These are phyloP conservation scores for Tolypocladium inflatum DNA, from an alignment of 2,329 filamentous ascomycete genomes.

Conservation along the genomic window DNA sequence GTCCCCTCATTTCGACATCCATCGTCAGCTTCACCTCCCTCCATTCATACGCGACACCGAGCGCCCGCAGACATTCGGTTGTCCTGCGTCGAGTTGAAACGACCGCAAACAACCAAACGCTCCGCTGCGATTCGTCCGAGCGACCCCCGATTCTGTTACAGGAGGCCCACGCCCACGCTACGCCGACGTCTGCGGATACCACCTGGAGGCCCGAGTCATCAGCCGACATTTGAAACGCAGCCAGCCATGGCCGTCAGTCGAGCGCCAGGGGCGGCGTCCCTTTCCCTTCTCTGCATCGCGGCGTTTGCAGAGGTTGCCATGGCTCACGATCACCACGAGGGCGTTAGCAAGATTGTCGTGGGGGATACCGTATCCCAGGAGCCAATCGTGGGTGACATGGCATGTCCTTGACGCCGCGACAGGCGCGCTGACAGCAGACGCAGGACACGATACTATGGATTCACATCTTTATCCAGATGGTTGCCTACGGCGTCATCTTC, in stretches of 20 bases:
- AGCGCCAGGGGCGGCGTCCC: conserved; percentile 7
- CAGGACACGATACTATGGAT: conserved; percentile 82
- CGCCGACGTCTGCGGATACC: neutral
- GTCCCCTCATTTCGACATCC: neutral
- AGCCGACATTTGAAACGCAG: neutral
- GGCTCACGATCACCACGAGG: conserved; percentile 40
- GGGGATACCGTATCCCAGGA: conserved; percentile 62
- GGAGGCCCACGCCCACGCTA: neutral
- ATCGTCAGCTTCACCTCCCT: neutral
- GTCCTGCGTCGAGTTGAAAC: neutral
- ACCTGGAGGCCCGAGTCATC: neutral
- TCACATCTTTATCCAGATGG: conserved; percentile 81
- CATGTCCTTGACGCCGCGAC: neutral
- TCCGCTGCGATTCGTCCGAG: neutral
- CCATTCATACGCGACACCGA: neutral
- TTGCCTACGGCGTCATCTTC: conserved; percentile 87
- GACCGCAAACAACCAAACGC: neutral
- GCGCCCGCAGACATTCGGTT: neutral
- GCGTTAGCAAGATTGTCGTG: conserved; percentile 50
- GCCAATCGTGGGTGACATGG: conserved; percentile 50
- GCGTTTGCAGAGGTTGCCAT: conserved; percentile 13
- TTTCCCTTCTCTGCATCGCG: conserved; percentile 11
- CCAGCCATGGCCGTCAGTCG: conserved; percentile 11
- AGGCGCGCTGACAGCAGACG: conserved; percentile 12
- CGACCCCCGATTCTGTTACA: conserved; percentile 1